Conservation (phyloP, 164 flowering plant species). For the Santalum album region DNA sequence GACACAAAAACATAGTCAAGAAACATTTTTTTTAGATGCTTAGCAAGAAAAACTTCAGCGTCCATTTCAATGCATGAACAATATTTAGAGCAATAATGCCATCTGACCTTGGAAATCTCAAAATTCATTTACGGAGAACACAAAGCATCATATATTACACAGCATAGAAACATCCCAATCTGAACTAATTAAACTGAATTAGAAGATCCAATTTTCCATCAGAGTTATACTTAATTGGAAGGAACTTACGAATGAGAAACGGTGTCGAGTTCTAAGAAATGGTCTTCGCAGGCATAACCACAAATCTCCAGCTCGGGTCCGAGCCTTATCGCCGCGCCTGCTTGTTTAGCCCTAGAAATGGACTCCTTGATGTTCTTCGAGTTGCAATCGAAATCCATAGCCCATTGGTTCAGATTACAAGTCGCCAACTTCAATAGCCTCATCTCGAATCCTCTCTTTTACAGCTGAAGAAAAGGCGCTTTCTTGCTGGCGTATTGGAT, state of each 20-base stretch:
- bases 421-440: constrained; percentile 93
- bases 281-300: constrained; percentile 98
- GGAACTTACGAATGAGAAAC: constrained; percentile 65
- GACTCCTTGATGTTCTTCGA: constrained; percentile 77
- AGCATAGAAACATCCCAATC: too few species aligned
- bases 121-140: too few species aligned
- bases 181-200: too few species aligned
- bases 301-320: constrained; percentile 98
- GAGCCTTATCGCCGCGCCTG: constrained; percentile 80
- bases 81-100: too few species aligned
- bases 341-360: constrained; percentile 53
- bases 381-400: constrained; percentile 91
- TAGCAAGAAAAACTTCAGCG: too few species aligned
- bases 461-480: background rate
- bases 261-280: constrained; percentile 92
- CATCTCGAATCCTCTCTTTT: constrained; percentile 28
- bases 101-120: too few species aligned
- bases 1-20: background rate
- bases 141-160: too few species aligned
- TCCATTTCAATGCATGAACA: too few species aligned
- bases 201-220: too few species aligned
- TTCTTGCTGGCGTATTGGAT: too few species aligned
- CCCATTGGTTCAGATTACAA: constrained; percentile 97
- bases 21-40: too few species aligned
- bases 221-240: background rate